Conservation (phyloP, 495 filamentous ascomycete genomes). For the Lophium mytilinum region DNA sequence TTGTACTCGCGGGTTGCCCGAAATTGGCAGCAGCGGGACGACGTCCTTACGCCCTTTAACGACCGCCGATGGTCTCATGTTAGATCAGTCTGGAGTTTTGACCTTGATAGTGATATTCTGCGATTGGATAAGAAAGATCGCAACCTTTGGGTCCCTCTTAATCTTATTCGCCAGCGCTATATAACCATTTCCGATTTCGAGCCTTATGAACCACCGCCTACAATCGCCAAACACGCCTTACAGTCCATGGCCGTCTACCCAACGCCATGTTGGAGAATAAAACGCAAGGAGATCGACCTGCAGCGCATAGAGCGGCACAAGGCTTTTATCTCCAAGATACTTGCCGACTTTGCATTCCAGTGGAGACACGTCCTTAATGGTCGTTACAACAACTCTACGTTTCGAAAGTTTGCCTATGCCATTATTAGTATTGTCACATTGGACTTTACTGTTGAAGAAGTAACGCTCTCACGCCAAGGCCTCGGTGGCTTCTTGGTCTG, state of each 20-base stretch:
- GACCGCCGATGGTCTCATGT: conserved; percentile 7
- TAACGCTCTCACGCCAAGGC: conserved; percentile 8
- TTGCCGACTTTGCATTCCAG: conserved; percentile 16
- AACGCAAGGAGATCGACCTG: conserved; percentile 2
- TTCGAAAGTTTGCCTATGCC: conserved; percentile 14
- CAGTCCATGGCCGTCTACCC: conserved; percentile 5
- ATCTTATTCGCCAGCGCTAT: conserved; percentile 10
- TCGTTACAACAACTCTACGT: conserved; percentile 16
- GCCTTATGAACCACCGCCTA: conserved; percentile 7
- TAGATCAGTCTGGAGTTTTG: conserved; percentile 12
- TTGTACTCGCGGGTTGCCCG: conserved; percentile 4
- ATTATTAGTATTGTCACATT: conserved; percentile 10
- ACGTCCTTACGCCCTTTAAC: conserved; percentile 9
- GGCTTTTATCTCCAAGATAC: conserved; percentile 12
- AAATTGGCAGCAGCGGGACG: conserved; percentile 12
- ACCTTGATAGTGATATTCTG: conserved; percentile 16
- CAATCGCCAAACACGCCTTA: conserved; percentile 4
- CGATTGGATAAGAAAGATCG: conserved; percentile 11
- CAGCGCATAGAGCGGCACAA: conserved; percentile 13
- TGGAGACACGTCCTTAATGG: conserved; percentile 16
- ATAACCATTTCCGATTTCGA: conserved; percentile 18
- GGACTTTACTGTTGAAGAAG: conserved; percentile 14
- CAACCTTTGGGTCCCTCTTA: conserved; percentile 14
- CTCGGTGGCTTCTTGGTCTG: conserved; percentile 12
- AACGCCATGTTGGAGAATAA: conserved; percentile 8